These are phyloP conservation scores for Fusarium poae DNA, from an alignment of 2,329 filamentous ascomycete genomes.

Conservation along the genomic window DNA sequence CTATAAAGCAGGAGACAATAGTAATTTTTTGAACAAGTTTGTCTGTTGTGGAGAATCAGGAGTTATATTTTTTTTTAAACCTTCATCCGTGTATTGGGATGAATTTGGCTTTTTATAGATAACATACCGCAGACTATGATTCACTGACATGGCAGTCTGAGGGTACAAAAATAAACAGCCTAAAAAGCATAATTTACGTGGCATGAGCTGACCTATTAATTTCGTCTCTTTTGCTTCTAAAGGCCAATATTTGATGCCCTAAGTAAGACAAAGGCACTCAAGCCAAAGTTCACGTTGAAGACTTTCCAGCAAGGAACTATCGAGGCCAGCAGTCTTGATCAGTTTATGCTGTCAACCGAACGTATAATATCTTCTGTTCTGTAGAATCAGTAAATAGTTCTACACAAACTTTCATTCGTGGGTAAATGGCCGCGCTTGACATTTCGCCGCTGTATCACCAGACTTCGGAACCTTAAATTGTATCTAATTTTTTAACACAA, in stretches of 20 bases:
- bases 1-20: not conserved
- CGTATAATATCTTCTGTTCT: not conserved
- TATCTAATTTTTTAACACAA: not conserved
- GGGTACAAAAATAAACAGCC: no score
- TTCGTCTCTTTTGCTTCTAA: no score
- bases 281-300: no score
- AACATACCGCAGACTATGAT: not conserved
- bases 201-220: no score
- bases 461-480: not conserved
- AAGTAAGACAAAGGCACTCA: not conserved
- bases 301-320: not conserved
- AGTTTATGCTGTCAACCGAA: fast-evolving
- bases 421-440: no score
- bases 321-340: not conserved
- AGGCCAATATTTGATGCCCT: no score
- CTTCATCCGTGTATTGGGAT: no score
- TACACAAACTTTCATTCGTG: no score
- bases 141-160: not conserved
- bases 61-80: not conserved
- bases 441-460: not conserved
- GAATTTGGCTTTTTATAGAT: not conserved
- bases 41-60: not conserved
- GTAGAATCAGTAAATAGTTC: no score
- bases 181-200: no score
- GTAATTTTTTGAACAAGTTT: not conserved